phyloP scores from a whole-genome alignment of 2,329 filamentous ascomycete genomes.

The Fusarium cyanostomum region DNA sequence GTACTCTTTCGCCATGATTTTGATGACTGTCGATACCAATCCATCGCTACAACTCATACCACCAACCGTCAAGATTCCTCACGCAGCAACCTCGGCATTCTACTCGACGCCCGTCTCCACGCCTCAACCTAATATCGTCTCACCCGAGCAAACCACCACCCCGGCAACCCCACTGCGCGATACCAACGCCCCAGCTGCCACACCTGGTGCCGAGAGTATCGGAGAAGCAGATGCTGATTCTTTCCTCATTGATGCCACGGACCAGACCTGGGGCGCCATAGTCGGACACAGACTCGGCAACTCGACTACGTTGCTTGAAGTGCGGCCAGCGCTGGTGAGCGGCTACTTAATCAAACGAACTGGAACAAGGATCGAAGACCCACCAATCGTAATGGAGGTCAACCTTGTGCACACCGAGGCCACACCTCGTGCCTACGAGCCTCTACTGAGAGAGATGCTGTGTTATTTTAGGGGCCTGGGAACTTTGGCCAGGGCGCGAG shows the following conservation, averaged over 20 bases:
- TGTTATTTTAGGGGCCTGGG: constrained; percentile 74
- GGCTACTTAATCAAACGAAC: constrained; percentile 74
- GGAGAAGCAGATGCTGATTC: constrained; percentile 64
- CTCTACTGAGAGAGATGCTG: constrained; percentile 75
- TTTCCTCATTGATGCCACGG: constrained; percentile 75
- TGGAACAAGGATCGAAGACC: constrained; percentile 64
- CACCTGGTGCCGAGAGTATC: constrained; percentile 54
- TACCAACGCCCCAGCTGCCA: constrained; percentile 53
- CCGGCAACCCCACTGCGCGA: constrained; percentile 60
- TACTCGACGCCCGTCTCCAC: constrained; percentile 75
- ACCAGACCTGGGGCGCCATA: constrained; percentile 80
- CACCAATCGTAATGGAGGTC: constrained; percentile 69
- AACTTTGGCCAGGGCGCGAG: constrained; percentile 73
- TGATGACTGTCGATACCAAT: constrained; percentile 72
- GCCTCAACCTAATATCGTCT: constrained; percentile 67
- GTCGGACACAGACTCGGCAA: constrained; percentile 73
- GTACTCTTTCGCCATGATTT: constrained; percentile 62
- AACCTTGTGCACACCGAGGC: constrained; percentile 69
- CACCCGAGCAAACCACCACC: constrained; percentile 66
- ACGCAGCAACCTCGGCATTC: constrained; percentile 54
- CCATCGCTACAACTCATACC: constrained; percentile 72
- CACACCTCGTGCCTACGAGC: constrained; percentile 65
- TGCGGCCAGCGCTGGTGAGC: constrained; percentile 67
- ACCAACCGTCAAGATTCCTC: constrained; percentile 59
- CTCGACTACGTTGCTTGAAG: constrained; percentile 63